Evolutionary conservation across 176 grass and related monocot genomes (phyloP).

Genomic region (Tillandsia leiboldiana): DNA sequence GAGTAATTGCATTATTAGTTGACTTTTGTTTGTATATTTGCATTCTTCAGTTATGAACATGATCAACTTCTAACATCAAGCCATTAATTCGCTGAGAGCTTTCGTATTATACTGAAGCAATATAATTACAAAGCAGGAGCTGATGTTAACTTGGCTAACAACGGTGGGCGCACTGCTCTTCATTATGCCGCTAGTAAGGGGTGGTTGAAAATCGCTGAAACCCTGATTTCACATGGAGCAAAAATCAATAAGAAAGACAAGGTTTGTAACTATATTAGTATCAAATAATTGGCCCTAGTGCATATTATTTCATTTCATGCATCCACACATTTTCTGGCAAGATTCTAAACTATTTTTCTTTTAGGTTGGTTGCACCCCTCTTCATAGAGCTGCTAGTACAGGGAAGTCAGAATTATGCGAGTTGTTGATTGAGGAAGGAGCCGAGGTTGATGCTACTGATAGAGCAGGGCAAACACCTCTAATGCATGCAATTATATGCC

Average conservation of each 20-base stretch:
- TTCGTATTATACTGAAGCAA: not conserved
- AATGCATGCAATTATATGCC: conserved; percentile 69
- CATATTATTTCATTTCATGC: not conserved
- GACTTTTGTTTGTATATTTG: not conserved
- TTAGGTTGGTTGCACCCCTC: conserved; percentile 71
- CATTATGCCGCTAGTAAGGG: conserved; percentile 95
- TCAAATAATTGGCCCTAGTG: not conserved
- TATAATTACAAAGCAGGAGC: conserved; percentile 33
- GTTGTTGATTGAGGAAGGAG: conserved; percentile 91
- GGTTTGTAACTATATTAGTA: conserved; percentile 30
- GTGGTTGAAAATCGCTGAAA: conserved; percentile 55
- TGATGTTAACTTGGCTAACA: conserved; percentile 66
- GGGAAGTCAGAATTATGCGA: conserved; percentile 71
- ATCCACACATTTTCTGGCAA: not conserved
- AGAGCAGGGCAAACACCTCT: conserved; percentile 63
- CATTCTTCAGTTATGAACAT: not conserved
- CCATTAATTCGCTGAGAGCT: not conserved
- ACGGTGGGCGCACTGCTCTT: conserved; percentile 91
- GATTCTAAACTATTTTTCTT: conserved; percentile 7
- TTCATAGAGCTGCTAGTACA: conserved; percentile 95
- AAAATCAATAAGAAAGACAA: conserved; percentile 93
- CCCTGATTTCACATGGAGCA: conserved; percentile 53
- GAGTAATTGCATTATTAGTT: not conserved
- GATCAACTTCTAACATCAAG: not conserved
- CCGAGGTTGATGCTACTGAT: conserved; percentile 68